Base-by-base conservation (phyloP, 2,329 filamentous ascomycete species). In the Fusarium newnesense region DNA sequence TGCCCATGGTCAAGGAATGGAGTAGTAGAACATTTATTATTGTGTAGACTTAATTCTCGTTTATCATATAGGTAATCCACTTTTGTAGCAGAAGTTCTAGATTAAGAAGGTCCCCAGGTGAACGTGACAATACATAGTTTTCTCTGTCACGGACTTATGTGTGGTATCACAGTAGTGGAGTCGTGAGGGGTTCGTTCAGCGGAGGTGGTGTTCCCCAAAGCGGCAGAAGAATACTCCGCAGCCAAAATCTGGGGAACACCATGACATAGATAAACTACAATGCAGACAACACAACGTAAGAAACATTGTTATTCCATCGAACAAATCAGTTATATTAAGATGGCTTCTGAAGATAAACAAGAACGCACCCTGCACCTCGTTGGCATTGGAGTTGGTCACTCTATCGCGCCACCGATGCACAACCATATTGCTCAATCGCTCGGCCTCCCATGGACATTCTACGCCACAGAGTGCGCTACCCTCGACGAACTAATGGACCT, bases 371-470 rank as follows among this genome's bases (percentile, higher is more conserved):
- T 67, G 2, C 64, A 67, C 15, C 64, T 67, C 2, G 64, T 61
- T 13, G 64, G 64, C 24, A 67, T 67, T 37, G 64, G 64, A 4
- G 64, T 67, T 13, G 64, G 64, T 1, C 64, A 67, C 24, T 67
- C 64, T 5, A 67, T 67, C 7, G 64, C 64, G 15, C 64, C 64
- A 4, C 63, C 64, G 2, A 67, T 67, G 64, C 64, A 67, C 44
- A 67, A 67, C 18, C 40, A 61, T 10, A 67, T 67, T 1, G 63
- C 64, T 5, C 21, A 47, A 7, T 67, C 64, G 6, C 34, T 67
- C 8, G 63, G 53, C 0, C 40, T 67, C 9, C 63, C 63, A 53
- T 67, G 64, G 64, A 67, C 46, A 1, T 67, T 67, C 4, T 53
- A 67, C 2, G 63, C 64, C 1, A 67, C 63, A 28, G 64, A 67